Evolutionary conservation across 352 stramenopile species (phyloP).

Genomic region (Phytophthora chlamydospora): DNA sequence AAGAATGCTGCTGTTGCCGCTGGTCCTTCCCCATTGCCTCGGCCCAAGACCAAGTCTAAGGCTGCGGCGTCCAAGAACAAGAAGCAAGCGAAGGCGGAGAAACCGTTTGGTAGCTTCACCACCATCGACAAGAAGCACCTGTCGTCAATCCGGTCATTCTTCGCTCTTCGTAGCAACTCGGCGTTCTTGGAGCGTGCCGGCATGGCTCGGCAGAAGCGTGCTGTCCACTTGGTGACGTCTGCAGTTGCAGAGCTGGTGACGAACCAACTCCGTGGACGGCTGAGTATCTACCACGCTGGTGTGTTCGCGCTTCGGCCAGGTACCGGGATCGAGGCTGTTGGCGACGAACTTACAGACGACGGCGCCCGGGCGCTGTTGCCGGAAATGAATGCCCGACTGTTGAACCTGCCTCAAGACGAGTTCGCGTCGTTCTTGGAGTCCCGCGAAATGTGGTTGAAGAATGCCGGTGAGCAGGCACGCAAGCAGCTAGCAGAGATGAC

Average conservation of each 20-base stretch:
- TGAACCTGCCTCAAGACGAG: slow-evolving; percentile 67
- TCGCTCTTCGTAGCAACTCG: slow-evolving; percentile 41
- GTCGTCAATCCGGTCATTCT: slow-evolving; percentile 47
- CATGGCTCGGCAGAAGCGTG: slow-evolving; percentile 67
- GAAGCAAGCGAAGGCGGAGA: slow-evolving; percentile 61
- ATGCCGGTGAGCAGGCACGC: slow-evolving; percentile 63
- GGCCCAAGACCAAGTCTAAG: slow-evolving; percentile 37
- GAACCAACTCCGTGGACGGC: slow-evolving; percentile 39
- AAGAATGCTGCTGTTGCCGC: slow-evolving; percentile 32
- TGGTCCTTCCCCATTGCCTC: slow-evolving; percentile 35
- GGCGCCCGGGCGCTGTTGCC: slow-evolving; percentile 65
- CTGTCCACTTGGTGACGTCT: slow-evolving; percentile 70
- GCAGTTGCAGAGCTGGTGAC: slow-evolving; percentile 57
- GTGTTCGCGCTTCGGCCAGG: slow-evolving; percentile 52
- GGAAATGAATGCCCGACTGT: slow-evolving; percentile 52
- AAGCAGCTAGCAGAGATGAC: slow-evolving; percentile 53
- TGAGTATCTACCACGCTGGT: slow-evolving; percentile 72
- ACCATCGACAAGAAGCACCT: slow-evolving; percentile 49
- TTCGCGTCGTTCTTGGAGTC: slow-evolving; percentile 66
- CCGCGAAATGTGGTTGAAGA: slow-evolving; percentile 81
- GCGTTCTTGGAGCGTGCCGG: slow-evolving; percentile 67
- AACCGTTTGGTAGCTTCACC: slow-evolving; percentile 69
- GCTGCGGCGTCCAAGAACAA: slow-evolving; percentile 39
- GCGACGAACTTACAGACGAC: slow-evolving; percentile 69
- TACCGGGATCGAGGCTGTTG: slow-evolving; percentile 25